Evolutionary conservation across 805 yeast genomes (phyloP).

Genomic region (Isabelozyma gotoi): DNA sequence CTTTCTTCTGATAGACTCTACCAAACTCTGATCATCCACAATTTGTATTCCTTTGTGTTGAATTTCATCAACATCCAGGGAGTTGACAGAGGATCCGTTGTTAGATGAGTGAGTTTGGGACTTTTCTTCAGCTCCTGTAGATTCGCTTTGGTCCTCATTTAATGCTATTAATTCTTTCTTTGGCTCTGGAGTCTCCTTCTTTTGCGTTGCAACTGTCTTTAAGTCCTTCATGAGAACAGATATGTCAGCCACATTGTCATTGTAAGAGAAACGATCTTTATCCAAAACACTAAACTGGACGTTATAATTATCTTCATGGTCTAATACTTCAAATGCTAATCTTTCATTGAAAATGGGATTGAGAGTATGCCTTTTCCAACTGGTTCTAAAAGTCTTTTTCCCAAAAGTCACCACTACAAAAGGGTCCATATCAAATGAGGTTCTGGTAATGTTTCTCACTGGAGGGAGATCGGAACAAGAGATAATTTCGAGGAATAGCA

Average conservation of each 20-base stretch:
- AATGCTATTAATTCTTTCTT: not conserved
- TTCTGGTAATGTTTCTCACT: constrained; percentile 61
- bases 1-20: constrained; percentile 26
- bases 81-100: not conserved
- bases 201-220: constrained; percentile 30
- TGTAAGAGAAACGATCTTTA: constrained; percentile 77
- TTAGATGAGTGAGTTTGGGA: not conserved
- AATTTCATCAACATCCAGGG: constrained; percentile 1
- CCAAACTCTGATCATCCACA: constrained; percentile 28
- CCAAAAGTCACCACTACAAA: constrained; percentile 92
- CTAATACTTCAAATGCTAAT: constrained; percentile 72
- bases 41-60: constrained; percentile 2
- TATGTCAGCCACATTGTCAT: constrained; percentile 77
- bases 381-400: constrained; percentile 79
- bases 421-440: constrained; percentile 94
- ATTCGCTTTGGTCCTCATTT: not conserved
- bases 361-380: constrained; percentile 78
- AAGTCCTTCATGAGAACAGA: constrained; percentile 56
- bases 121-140: constrained; percentile 3
- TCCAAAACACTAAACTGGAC: constrained; percentile 76
- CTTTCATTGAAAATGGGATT: constrained; percentile 82
- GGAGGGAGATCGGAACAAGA: constrained; percentile 81
- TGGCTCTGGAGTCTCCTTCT: not conserved
- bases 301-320: constrained; percentile 63
- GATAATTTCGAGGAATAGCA: constrained; percentile 71